These are phyloP conservation scores for Talaromyces sp. DNA, from an alignment of 2,329 filamentous ascomycete species.

Conservation along the genomic window DNA sequence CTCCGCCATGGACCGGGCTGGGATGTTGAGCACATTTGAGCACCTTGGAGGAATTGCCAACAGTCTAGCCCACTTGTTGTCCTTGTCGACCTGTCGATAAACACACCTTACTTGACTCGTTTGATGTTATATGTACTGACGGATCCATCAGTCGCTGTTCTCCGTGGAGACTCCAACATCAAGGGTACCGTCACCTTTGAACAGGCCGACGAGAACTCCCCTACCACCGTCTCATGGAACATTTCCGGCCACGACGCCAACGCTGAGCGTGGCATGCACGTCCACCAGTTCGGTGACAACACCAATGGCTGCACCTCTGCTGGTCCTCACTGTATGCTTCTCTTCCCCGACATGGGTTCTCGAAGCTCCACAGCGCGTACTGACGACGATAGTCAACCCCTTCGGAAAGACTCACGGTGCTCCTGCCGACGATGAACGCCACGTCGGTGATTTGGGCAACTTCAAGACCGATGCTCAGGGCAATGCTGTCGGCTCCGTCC, in stretches of 20 bases:
- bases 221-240: slow-evolving; percentile 87
- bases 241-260: slow-evolving; percentile 90
- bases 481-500: slow-evolving; percentile 74
- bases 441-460: slow-evolving; percentile 98
- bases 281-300: slow-evolving; percentile 99
- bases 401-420: slow-evolving; percentile 87
- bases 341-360: not conserved
- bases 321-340: slow-evolving; percentile 83
- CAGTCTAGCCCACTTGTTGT: slow-evolving; percentile 1
- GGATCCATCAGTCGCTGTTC: slow-evolving; percentile 69
- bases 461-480: slow-evolving; percentile 91
- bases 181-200: slow-evolving; percentile 91
- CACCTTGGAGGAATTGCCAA: slow-evolving; percentile 33
- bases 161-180: slow-evolving; percentile 97
- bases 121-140: not conserved
- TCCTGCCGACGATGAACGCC: slow-evolving; percentile 75
- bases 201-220: slow-evolving; percentile 75
- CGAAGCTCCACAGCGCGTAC: not conserved
- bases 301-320: slow-evolving; percentile 99
- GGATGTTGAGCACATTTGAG: slow-evolving; percentile 43
- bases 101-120: not conserved
- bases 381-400: slow-evolving; percentile 74
- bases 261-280: slow-evolving; percentile 95
- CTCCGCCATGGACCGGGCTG: slow-evolving; percentile 29
- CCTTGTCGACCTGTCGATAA: not conserved